phyloP scores from a whole-genome alignment of 192 early-diverging fungal genomes.

The Haplosporangium gracile region DNA sequence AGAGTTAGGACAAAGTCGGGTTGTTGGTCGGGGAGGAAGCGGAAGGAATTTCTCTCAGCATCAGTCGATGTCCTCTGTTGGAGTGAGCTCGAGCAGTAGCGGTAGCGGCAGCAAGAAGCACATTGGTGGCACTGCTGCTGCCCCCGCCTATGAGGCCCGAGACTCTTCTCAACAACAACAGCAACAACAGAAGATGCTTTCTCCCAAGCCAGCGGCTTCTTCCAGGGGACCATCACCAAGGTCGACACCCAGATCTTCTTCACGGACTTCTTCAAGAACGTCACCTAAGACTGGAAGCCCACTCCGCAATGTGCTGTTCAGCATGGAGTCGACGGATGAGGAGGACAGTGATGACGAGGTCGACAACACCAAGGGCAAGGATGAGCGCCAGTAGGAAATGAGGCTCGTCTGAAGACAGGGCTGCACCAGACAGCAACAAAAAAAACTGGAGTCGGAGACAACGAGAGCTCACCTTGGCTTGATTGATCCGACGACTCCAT shows the following conservation, averaged over 20 bases:
- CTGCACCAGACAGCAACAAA: neutral
- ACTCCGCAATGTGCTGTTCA: constrained; percentile 49
- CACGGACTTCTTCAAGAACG: constrained; percentile 32
- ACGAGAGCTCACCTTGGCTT: neutral
- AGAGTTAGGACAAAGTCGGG: constrained; percentile 44
- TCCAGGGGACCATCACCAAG: constrained; percentile 8
- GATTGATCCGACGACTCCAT: neutral
- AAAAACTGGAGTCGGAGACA: neutral
- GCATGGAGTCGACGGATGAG: constrained; percentile 37
- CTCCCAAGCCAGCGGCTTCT: constrained; percentile 7
- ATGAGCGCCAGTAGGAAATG: neutral
- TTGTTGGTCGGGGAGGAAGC: constrained; percentile 9
- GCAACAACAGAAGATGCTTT: constrained; percentile 14
- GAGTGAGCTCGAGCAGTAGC: neutral
- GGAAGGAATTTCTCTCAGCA: constrained; percentile 22
- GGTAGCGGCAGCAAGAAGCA: constrained; percentile 11
- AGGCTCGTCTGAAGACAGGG: neutral
- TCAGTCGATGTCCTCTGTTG: neutral
- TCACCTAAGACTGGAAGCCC: constrained; percentile 51
- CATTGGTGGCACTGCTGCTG: neutral
- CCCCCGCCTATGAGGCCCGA: constrained; percentile 16
- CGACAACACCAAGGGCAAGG: neutral
- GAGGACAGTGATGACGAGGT: constrained; percentile 22
- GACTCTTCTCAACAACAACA: constrained; percentile 13
- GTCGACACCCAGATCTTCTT: constrained; percentile 11